Conservation (phyloP, 2,329 filamentous ascomycete genomes). For the Gaeumannomyces sp. region DNA sequence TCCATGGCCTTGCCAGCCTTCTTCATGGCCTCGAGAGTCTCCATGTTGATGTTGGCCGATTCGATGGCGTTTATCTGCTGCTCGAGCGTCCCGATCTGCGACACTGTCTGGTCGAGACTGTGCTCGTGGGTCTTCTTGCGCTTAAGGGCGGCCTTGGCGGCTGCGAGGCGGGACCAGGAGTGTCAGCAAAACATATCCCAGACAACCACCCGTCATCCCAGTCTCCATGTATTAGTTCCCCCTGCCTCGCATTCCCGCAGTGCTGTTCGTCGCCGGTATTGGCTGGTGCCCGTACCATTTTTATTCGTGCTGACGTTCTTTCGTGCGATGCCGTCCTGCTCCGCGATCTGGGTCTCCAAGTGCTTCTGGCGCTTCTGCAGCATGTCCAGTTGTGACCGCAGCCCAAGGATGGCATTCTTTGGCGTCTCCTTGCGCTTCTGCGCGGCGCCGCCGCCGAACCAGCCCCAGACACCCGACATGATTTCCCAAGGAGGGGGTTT, state of each 20-base stretch:
- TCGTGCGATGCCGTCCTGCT: conserved; percentile 81
- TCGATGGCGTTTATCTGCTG: conserved; percentile 96
- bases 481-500: neutral
- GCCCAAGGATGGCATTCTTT: conserved; percentile 89
- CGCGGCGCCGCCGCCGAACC: conserved; percentile 80
- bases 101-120: conserved; percentile 81
- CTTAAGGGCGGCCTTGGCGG: conserved; percentile 81
- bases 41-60: conserved; percentile 96
- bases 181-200: neutral
- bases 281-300: conserved; percentile 57
- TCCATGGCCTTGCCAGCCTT: conserved; percentile 86
- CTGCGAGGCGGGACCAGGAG: conserved; percentile 39
- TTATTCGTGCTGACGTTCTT: conserved; percentile 90
- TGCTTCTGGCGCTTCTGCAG: conserved; percentile 94
- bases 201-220: neutral
- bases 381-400: conserved; percentile 92
- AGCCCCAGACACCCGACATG: conserved; percentile 72
- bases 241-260: neutral
- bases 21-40: conserved; percentile 92
- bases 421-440: conserved; percentile 88
- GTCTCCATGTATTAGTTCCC: neutral
- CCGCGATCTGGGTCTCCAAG: conserved; percentile 83
- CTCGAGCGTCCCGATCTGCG: conserved; percentile 87
- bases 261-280: neutral
- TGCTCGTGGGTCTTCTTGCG: conserved; percentile 94